These are phyloP conservation scores for Rhizopogon salebrosus DNA, from an alignment of 768 basidiomycete genomes.

Conservation along the genomic window DNA sequence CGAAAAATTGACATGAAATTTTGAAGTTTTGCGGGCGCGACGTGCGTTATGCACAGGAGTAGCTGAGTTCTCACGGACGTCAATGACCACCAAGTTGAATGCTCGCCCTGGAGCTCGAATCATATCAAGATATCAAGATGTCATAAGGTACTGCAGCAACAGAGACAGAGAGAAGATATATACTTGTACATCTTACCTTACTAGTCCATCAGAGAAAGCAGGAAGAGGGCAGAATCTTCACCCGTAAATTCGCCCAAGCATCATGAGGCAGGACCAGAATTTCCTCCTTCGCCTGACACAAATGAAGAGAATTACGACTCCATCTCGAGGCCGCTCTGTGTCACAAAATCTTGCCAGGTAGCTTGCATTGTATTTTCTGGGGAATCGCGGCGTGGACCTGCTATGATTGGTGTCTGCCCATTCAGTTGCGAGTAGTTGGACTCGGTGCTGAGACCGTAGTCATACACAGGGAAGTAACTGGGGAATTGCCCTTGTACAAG, in stretches of 20 bases:
- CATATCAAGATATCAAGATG: constrained; percentile 14
- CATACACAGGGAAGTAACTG: constrained; percentile 72
- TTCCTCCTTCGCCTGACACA: constrained; percentile 3
- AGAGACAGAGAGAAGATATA: constrained; percentile 7
- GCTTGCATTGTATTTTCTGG: constrained; percentile 58
- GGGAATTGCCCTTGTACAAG: constrained; percentile 41
- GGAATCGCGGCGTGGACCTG: constrained; percentile 32
- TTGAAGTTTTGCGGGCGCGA: too few relatives aligned
- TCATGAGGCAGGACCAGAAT: not conserved
- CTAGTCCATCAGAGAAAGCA: constrained; percentile 8
- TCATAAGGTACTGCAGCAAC: constrained; percentile 10
- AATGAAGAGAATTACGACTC: not conserved
- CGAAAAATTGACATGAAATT: too few relatives aligned
- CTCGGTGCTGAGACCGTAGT: constrained; percentile 43
- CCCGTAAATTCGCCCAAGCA: not conserved
- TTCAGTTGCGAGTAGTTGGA: constrained; percentile 34
- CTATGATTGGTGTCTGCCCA: constrained; percentile 27
- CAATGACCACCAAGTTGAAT: not conserved
- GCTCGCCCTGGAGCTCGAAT: not conserved
- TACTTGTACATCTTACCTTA: constrained; percentile 4
- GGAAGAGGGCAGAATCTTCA: not conserved
- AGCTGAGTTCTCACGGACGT: too few relatives aligned
- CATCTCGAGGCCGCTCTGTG: constrained; percentile 20
- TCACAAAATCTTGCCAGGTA: constrained; percentile 62
- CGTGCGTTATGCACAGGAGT: too few relatives aligned